Conservation (phyloP, 139 green algal species). For the Coelastrella sp. region DNA sequence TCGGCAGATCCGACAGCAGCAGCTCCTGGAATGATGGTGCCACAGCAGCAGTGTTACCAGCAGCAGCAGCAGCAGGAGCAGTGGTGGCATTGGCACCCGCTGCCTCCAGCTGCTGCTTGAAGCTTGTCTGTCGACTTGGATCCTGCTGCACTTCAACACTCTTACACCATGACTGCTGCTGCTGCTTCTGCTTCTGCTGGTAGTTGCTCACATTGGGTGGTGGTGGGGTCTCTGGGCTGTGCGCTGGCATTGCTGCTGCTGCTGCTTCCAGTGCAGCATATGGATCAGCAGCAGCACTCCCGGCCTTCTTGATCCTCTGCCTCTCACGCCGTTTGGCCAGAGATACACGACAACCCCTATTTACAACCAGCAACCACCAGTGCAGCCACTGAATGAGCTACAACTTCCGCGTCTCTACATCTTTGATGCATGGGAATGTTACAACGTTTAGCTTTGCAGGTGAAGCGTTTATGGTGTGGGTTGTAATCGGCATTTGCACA, state of each 20-base stretch:
- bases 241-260: not conserved
- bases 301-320: slow-evolving; percentile 5
- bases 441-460: too few relatives aligned
- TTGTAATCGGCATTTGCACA: not conserved
- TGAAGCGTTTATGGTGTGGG: not conserved
- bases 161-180: not conserved
- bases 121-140: not conserved
- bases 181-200: too few relatives aligned
- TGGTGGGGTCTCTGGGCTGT: not conserved
- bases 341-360: slow-evolving; percentile 3
- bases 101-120: not conserved
- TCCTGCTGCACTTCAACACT: not conserved
- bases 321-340: slow-evolving; percentile 12
- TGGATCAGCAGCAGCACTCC: too few relatives aligned
- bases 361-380: not conserved
- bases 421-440: too few relatives aligned
- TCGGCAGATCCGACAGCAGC: not conserved
- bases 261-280: not conserved
- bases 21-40: not conserved
- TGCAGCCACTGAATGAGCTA: too few relatives aligned
- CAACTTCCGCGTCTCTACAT: too few relatives aligned
- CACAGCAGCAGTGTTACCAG: not conserved
- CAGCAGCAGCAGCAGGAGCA: not conserved
- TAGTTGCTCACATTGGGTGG: too few relatives aligned
- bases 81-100: not conserved